Evolutionary conservation across 495 filamentous ascomycete species (phyloP).

Genomic region (Podospora australis): DNA sequence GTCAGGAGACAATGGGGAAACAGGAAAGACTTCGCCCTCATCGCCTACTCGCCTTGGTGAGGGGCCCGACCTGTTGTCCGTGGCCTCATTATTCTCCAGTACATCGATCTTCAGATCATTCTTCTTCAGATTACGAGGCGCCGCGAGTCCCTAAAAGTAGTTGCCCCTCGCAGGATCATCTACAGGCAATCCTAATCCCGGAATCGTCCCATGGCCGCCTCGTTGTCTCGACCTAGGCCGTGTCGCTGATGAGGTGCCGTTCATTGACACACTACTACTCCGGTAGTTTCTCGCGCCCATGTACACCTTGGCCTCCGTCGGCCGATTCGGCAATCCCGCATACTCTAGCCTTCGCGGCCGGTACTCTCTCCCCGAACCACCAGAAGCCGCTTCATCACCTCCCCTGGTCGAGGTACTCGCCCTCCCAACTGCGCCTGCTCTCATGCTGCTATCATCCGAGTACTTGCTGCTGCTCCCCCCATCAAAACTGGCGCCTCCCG

Average conservation of each 20-base stretch:
- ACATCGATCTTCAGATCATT: neutral
- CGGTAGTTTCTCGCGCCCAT: neutral
- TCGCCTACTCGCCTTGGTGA: too few relatives aligned
- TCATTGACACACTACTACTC: neutral
- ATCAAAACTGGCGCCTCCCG: neutral
- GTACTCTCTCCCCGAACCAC: too few relatives aligned
- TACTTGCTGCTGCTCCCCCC: too few relatives aligned
- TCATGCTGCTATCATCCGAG: too few relatives aligned
- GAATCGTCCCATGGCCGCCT: neutral
- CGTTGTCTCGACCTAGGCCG: neutral
- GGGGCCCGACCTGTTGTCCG: too few relatives aligned
- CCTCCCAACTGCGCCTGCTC: too few relatives aligned
- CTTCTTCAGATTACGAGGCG: neutral
- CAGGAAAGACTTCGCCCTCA: too few relatives aligned
- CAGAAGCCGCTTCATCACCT: too few relatives aligned
- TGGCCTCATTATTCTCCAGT: too few relatives aligned
- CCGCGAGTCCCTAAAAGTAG: constrained; percentile 12
- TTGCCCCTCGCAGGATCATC: too few relatives aligned
- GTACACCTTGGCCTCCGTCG: neutral
- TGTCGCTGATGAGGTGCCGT: neutral
- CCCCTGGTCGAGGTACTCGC: too few relatives aligned
- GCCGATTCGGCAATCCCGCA: neutral
- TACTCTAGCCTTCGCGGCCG: neutral
- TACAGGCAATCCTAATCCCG: too few relatives aligned
- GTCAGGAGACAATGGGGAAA: neutral